Percentiles rank a stretch among this genome's conserved stretches.
phyloP scores from a whole-genome alignment of 371 early-diverging fungal genomes.

The Zychaea mexicana region DNA sequence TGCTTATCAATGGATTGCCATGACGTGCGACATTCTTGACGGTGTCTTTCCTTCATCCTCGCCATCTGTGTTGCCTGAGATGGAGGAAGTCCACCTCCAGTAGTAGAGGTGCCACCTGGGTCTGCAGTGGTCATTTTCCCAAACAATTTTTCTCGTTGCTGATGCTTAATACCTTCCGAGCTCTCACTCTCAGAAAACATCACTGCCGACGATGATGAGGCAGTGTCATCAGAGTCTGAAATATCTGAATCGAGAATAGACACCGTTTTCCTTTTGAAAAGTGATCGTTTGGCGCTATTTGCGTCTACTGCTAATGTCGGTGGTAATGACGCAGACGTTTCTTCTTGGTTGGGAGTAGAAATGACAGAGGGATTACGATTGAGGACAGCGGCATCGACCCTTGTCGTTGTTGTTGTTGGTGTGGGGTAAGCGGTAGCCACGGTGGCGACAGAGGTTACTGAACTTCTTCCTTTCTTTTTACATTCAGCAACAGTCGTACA shows the following conservation, averaged over 20 bases:
- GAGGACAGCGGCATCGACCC: background rate
- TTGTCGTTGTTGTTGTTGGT: background rate
- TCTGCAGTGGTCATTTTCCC: too few relatives aligned
- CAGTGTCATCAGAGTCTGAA: constrained; percentile 1
- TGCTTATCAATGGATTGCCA: constrained; percentile 5
- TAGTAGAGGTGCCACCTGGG: background rate
- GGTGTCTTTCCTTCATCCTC: constrained; percentile 27
- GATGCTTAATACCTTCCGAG: background rate
- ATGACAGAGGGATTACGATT: background rate
- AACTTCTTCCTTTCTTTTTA: constrained; percentile 1
- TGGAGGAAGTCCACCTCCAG: background rate
- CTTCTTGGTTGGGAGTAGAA: background rate
- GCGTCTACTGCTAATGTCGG: background rate
- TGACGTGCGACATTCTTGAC: constrained; percentile 24
- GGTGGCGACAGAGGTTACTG: constrained; percentile 7
- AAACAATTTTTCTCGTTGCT: too few relatives aligned
- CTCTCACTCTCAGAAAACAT: background rate
- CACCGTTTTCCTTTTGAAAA: constrained; percentile 2
- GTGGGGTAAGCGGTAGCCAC: background rate
- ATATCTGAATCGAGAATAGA: constrained; percentile 16
- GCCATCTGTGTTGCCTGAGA: constrained; percentile 11
- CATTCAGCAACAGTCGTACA: background rate
- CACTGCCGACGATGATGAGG: background rate
- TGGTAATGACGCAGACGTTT: background rate
- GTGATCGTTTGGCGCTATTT: background rate